Evolutionary conservation across 2,329 filamentous ascomycete genomes (phyloP).

Genomic region (Dothistroma pini): DNA sequence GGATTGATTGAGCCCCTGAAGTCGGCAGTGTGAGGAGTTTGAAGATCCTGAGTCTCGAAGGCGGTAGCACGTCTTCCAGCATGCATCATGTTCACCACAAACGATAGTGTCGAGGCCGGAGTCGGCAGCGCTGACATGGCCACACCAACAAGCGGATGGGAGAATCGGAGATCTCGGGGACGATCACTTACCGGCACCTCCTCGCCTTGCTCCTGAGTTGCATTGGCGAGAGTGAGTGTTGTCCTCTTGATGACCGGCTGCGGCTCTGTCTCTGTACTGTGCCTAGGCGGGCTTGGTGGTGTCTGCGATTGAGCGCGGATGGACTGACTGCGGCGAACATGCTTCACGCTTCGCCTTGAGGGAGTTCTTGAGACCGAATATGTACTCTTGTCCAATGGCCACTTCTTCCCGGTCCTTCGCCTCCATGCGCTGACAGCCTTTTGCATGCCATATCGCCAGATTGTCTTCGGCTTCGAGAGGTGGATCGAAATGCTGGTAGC

Average conservation of each 20-base stretch:
- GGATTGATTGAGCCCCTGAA: background rate
- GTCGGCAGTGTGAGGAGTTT: background rate
- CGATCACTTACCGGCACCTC: background rate
- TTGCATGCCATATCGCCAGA: background rate
- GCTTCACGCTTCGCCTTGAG: background rate
- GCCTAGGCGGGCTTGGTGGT: background rate
- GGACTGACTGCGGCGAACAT: background rate
- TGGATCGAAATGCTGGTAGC: background rate
- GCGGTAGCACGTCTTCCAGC: background rate
- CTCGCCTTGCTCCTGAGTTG: background rate
- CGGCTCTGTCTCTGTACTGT: background rate
- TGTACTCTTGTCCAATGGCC: background rate
- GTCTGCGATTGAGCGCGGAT: background rate
- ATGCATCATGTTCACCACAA: background rate
- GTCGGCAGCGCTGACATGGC: background rate
- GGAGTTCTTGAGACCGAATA: background rate
- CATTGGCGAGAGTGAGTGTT: background rate
- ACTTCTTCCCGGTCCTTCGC: background rate
- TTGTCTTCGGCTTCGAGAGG: background rate
- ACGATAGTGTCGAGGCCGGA: background rate
- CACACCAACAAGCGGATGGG: slow-evolving; percentile 2
- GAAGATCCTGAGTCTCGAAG: background rate
- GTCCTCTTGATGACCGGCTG: background rate
- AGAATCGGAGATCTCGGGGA: background rate
- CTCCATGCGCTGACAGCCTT: background rate